These are phyloP conservation scores for Metarhizium humberi DNA, from an alignment of 2,329 filamentous ascomycete genomes.

Conservation along the genomic window DNA sequence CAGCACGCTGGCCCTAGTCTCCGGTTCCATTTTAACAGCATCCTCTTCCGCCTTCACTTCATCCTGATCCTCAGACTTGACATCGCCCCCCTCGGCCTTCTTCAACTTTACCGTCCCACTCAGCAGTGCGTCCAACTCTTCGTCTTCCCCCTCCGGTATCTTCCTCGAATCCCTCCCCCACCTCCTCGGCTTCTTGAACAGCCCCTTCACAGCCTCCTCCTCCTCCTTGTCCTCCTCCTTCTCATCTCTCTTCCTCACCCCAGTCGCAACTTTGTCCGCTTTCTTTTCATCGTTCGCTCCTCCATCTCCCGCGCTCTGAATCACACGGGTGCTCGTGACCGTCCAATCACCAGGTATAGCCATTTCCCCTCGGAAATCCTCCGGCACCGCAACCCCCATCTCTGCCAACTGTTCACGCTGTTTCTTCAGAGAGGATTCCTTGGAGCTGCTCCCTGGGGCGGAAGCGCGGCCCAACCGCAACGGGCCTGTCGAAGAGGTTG, in stretches of 20 bases:
- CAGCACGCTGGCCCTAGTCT: slow-evolving; percentile 10
- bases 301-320: slow-evolving; percentile 30
- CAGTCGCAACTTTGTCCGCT: slow-evolving; percentile 34
- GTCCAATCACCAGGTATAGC: slow-evolving; percentile 88
- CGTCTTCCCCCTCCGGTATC: slow-evolving; percentile 35
- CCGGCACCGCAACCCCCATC: slow-evolving; percentile 77
- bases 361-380: slow-evolving; percentile 68
- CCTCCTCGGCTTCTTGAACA: slow-evolving; percentile 49
- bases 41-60: slow-evolving; percentile 16
- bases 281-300: slow-evolving; percentile 22
- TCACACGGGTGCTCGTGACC: slow-evolving; percentile 53
- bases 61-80: slow-evolving; percentile 14
- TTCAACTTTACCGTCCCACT: slow-evolving; percentile 21
- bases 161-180: slow-evolving; percentile 46
- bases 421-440: slow-evolving; percentile 59
- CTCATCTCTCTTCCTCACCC: slow-evolving; percentile 52
- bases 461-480: background rate
- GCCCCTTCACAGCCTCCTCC: slow-evolving; percentile 36
- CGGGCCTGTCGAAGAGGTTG: background rate
- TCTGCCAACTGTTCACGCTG: slow-evolving; percentile 84
- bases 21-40: slow-evolving; percentile 29
- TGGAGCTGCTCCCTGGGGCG: background rate
- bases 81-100: slow-evolving; percentile 6
- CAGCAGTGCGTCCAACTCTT: slow-evolving; percentile 55
- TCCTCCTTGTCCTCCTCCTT: slow-evolving; percentile 54